phyloP scores from a whole-genome alignment of 2,329 filamentous ascomycete species.

The Paecilomyces sp. region DNA sequence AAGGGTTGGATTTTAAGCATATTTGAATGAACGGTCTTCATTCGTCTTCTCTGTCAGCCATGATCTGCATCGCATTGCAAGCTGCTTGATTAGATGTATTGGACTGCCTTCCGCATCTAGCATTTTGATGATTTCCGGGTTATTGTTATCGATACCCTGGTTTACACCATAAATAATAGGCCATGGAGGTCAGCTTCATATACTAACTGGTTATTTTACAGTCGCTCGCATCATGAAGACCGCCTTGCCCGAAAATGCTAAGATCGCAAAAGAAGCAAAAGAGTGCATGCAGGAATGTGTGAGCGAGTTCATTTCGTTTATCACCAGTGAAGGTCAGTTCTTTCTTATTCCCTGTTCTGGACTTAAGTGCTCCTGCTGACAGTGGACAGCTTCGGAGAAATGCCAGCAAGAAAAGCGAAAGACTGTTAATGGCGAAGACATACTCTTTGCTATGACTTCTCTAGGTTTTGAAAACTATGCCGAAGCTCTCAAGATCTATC shows the following conservation, averaged over 20 bases:
- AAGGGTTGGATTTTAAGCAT: constrained; percentile 3
- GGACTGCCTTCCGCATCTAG: constrained; percentile 12
- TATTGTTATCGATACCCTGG: constrained; percentile 10
- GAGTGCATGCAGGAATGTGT: constrained; percentile 99
- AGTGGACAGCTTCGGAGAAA: constrained; percentile 80
- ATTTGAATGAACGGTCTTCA: constrained; percentile 14
- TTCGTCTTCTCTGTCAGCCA: constrained; percentile 43
- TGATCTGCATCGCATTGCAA: constrained; percentile 27
- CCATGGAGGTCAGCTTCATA: constrained; percentile 48
- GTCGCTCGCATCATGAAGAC: constrained; percentile 99
- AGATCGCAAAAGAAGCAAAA: constrained; percentile 98
- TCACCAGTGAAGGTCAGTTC: constrained; percentile 83
- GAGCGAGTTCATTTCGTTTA: constrained; percentile 99
- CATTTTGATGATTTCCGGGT: constrained; percentile 35
- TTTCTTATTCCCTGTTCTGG: neutral
- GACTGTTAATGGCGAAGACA: constrained; percentile 98
- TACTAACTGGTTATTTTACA: constrained; percentile 92
- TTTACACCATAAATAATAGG: constrained; percentile 10
- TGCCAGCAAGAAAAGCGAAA: constrained; percentile 99
- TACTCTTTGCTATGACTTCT: constrained; percentile 97
- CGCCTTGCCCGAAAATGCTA: constrained; percentile 93
- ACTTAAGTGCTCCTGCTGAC: neutral
- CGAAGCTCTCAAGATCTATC: constrained; percentile 94
- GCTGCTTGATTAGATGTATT: constrained; percentile 4
- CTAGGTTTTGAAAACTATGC: constrained; percentile 98